phyloP scores from a whole-genome alignment of 805 yeast genomes.

The Ogataea ramenticola region DNA sequence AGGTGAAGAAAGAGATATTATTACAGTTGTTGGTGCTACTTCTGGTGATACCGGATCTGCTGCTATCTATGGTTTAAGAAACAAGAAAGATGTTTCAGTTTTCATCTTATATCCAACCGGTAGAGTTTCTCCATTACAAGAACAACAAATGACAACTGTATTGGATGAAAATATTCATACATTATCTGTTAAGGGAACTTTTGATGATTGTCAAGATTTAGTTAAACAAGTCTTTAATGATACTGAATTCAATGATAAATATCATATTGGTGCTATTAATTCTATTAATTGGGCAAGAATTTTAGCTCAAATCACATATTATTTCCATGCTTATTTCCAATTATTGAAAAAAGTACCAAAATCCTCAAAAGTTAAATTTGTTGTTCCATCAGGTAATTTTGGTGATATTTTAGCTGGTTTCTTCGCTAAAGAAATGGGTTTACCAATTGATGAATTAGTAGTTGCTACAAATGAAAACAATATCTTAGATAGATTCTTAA shows the following conservation, averaged over 20 bases:
- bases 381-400: conserved; percentile 97
- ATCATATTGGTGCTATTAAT: conserved; percentile 96
- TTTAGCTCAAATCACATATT: conserved; percentile 94
- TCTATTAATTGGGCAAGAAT: conserved; percentile 99
- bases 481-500: conserved; percentile 86
- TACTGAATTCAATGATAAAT: conserved; percentile 73
- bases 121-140: conserved; percentile 95
- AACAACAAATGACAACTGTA: conserved; percentile 97
- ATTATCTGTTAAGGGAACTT: conserved; percentile 89
- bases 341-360: conserved; percentile 33
- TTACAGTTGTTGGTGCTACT: conserved; percentile 98
- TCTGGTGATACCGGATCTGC: conserved; percentile 99
- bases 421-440: conserved; percentile 91
- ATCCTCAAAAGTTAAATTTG: conserved; percentile 52
- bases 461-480: conserved; percentile 97
- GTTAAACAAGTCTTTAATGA: conserved; percentile 94
- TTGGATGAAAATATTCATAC: conserved; percentile 91
- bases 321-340: conserved; percentile 87
- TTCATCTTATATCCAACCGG: conserved; percentile 96
- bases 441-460: conserved; percentile 78
- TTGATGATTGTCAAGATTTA: conserved; percentile 96
- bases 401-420: conserved; percentile 98
- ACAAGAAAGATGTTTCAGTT: conserved; percentile 95
- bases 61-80: conserved; percentile 95
- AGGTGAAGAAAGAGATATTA: conserved; percentile 55